Evolutionary conservation across 805 yeast species (phyloP).

Genomic region (Monosporozyma siamensis): DNA sequence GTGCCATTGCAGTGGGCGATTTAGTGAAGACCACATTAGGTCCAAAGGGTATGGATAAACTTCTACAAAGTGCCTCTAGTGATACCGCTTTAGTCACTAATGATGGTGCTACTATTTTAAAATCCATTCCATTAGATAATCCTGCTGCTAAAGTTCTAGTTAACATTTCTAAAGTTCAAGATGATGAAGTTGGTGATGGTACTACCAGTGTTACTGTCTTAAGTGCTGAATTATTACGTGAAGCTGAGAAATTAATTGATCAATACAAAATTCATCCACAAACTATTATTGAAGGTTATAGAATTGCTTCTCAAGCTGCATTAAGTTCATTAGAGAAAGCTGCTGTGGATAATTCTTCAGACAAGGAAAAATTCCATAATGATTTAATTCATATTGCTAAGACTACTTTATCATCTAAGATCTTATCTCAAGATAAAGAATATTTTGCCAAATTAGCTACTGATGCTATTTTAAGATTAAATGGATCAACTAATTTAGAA

Average conservation of each 20-base stretch:
- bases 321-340: slow-evolving; percentile 63
- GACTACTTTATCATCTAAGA: slow-evolving; percentile 89
- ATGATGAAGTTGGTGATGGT: slow-evolving; percentile 98
- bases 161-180: slow-evolving; percentile 92
- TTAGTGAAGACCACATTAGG: slow-evolving; percentile 90
- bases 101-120: slow-evolving; percentile 96
- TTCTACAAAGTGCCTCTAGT: slow-evolving; percentile 77
- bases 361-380: slow-evolving; percentile 51
- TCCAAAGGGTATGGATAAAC: slow-evolving; percentile 98
- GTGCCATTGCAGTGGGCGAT: slow-evolving; percentile 99
- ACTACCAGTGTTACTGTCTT: slow-evolving; percentile 92
- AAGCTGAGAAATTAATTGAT: slow-evolving; percentile 87
- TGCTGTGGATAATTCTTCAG: slow-evolving; percentile 63
- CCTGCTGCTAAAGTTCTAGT: slow-evolving; percentile 97
- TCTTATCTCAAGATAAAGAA: slow-evolving; percentile 89
- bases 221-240: slow-evolving; percentile 83
- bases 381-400: slow-evolving; percentile 83
- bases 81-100: slow-evolving; percentile 79
- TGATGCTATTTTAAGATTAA: slow-evolving; percentile 81
- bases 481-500: slow-evolving; percentile 80
- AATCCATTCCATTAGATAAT: slow-evolving; percentile 88
- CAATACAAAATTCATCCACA: slow-evolving; percentile 89
- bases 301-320: slow-evolving; percentile 85
- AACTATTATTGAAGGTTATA: slow-evolving; percentile 90
- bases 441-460: slow-evolving; percentile 86